Evolutionary conservation across 2,329 filamentous ascomycete genomes (phyloP).

Genomic region (Herpotrichia juniperi): DNA sequence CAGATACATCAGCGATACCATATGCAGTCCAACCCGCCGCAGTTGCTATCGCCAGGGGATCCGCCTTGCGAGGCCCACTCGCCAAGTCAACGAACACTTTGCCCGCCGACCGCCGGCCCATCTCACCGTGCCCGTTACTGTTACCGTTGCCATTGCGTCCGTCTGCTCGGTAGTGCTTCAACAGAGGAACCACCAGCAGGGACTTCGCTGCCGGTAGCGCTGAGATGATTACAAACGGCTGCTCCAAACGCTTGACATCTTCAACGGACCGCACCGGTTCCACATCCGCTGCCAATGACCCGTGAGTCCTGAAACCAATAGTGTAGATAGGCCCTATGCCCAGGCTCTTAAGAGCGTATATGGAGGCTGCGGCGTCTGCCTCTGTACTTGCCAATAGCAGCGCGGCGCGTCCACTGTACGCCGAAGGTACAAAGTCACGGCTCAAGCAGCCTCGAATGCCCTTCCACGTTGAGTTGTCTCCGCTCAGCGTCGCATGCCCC

Average conservation of each 20-base stretch:
- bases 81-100: slow-evolving; percentile 85
- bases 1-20: slow-evolving; percentile 77
- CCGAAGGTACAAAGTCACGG: slow-evolving; percentile 80
- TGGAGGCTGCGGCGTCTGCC: slow-evolving; percentile 76
- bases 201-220: slow-evolving; percentile 80
- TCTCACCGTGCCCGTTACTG: slow-evolving; percentile 31
- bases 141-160: slow-evolving; percentile 47
- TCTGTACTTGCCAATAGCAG: slow-evolving; percentile 75
- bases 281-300: slow-evolving; percentile 67
- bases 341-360: slow-evolving; percentile 79
- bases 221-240: slow-evolving; percentile 82
- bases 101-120: slow-evolving; percentile 38
- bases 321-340: slow-evolving; percentile 82
- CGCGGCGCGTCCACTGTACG: slow-evolving; percentile 76
- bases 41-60: slow-evolving; percentile 73
- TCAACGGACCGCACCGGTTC: slow-evolving; percentile 73
- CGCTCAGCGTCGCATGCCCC: slow-evolving; percentile 59
- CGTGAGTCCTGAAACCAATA: slow-evolving; percentile 73
- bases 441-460: slow-evolving; percentile 83
- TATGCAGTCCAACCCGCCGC: slow-evolving; percentile 81
- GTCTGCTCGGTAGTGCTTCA: slow-evolving; percentile 70
- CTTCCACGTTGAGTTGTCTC: slow-evolving; percentile 86
- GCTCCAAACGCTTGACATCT: slow-evolving; percentile 78
- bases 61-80: slow-evolving; percentile 67
- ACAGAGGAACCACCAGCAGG: slow-evolving; percentile 75